Evolutionary conservation across 1,284 basidiomycete genomes (phyloP).

Genomic region (Ceratobasidium sp.): DNA sequence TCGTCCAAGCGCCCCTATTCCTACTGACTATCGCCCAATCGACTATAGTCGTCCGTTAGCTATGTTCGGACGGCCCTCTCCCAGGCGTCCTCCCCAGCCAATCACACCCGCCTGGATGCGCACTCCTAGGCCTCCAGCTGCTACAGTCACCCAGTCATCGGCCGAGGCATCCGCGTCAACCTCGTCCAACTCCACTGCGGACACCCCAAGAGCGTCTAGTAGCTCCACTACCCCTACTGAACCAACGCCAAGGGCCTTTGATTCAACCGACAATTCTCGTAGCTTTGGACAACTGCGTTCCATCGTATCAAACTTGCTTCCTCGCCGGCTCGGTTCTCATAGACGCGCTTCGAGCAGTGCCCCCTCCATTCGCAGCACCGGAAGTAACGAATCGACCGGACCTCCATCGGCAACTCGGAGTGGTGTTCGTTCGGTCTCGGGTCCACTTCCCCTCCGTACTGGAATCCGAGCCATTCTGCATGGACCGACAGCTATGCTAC

Average conservation of each 20-base stretch:
- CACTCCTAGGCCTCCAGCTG: not conserved
- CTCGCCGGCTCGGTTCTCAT: slow-evolving; percentile 8
- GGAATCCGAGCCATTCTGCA: slow-evolving; percentile 16
- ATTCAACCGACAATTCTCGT: not conserved
- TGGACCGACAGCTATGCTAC: not conserved
- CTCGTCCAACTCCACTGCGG: not conserved
- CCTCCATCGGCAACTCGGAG: not conserved
- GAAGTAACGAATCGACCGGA: not conserved
- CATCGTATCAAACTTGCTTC: slow-evolving; percentile 23
- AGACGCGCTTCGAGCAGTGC: not conserved
- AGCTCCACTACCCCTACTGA: not conserved
- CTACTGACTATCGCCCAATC: not conserved
- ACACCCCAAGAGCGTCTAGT: not conserved
- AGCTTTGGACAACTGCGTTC: slow-evolving; percentile 4
- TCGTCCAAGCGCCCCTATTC: not conserved
- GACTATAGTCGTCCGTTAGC: slow-evolving; percentile 24
- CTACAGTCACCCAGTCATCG: not conserved
- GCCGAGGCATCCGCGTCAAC: not conserved
- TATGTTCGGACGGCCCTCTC: slow-evolving; percentile 21
- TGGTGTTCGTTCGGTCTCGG: not conserved
- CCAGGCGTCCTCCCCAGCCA: slow-evolving; percentile 22
- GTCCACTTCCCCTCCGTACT: not conserved
- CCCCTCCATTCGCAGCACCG: slow-evolving; percentile 3
- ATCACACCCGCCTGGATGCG: slow-evolving; percentile 34
- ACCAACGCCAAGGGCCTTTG: not conserved